Evolutionary conservation across 148 eudicot species (phyloP).

Genomic region (Rhododendron simsii): DNA sequence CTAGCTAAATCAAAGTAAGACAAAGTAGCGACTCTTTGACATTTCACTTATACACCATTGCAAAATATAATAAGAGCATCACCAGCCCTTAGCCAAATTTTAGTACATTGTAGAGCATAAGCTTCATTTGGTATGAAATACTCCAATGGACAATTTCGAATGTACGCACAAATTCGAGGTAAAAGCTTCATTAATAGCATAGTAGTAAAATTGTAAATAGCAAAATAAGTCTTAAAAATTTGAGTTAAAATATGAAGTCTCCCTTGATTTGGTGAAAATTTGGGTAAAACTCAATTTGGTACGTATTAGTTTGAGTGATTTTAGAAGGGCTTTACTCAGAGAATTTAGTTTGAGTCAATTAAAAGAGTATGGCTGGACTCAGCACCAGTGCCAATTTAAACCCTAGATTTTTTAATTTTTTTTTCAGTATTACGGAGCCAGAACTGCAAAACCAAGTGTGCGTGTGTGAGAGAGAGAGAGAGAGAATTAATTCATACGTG

Average conservation of each 20-base stretch:
- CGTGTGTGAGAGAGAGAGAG: background rate
- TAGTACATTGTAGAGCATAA: too few relatives aligned
- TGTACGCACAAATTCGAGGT: background rate
- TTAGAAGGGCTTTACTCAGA: background rate
- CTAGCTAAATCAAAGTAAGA: background rate
- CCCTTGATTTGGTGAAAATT: too few relatives aligned
- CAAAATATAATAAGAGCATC: too few relatives aligned
- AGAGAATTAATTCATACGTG: background rate
- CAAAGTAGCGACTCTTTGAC: background rate
- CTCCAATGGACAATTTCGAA: background rate
- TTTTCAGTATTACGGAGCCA: background rate
- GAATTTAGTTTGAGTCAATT: background rate
- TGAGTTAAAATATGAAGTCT: too few relatives aligned
- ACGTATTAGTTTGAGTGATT: too few relatives aligned
- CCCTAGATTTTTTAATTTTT: background rate
- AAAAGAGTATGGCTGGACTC: background rate
- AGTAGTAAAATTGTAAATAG: too few relatives aligned
- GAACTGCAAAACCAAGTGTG: background rate
- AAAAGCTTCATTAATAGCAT: background rate
- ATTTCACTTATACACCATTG: too few relatives aligned
- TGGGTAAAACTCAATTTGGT: background rate
- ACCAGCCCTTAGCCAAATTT: too few relatives aligned
- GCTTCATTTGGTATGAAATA: too few relatives aligned
- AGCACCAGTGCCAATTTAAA: background rate
- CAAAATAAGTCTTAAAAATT: too few relatives aligned